Evolutionary conservation across 352 stramenopile genomes (phyloP), one percentile per base, ranked within the genome.

Genomic region (Globisporangium recalcitrans): DNA sequence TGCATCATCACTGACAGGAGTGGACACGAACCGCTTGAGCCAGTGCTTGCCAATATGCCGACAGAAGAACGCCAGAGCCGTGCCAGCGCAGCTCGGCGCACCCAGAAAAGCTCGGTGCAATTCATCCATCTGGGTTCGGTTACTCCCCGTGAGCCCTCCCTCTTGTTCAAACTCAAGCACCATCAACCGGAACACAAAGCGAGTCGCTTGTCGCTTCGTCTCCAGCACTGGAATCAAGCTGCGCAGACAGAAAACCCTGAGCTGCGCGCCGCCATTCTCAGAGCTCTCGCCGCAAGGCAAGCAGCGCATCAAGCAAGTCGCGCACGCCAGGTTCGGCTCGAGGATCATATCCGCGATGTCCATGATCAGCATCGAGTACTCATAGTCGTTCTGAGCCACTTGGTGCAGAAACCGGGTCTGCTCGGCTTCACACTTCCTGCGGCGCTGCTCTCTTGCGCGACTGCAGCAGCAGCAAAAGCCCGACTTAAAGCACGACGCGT

Each of bases 351-450:
- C 59, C 0, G 68, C 68, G 2, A 91, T 54, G 40, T 71, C 68
- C 53, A 79, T 67, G 4, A 91, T 63, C 21, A 93, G 36, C 14
- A 74, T n/a, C 3, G 84, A 88, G 58, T 93, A 93, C 38, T 93
- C 84, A 32, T 74, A 62, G 48, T 93, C 75, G 52, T 90, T 90
- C 60, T 90, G 84, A 0, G 75, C 77, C 1, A 89, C 73, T 63
- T 87, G 72, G 4, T 73, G 56, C 19, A 76, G 53, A 57, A 88
- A 81, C 1, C 58, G 47, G 10, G 44, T 64, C 4, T 66, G 77
- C 11, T 75, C 54, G 21, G 73, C 51, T 29, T 86, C 76, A 51
- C 88, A 78, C 3, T 72, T 56, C 11, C 58, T 52, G 11, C 78
- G 65, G 19, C 70, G 72, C n/a, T 77, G 68, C 38, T 72, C 68